Evolutionary conservation across 768 basidiomycete species (phyloP).

Genomic region (Auriculariales sp.): DNA sequence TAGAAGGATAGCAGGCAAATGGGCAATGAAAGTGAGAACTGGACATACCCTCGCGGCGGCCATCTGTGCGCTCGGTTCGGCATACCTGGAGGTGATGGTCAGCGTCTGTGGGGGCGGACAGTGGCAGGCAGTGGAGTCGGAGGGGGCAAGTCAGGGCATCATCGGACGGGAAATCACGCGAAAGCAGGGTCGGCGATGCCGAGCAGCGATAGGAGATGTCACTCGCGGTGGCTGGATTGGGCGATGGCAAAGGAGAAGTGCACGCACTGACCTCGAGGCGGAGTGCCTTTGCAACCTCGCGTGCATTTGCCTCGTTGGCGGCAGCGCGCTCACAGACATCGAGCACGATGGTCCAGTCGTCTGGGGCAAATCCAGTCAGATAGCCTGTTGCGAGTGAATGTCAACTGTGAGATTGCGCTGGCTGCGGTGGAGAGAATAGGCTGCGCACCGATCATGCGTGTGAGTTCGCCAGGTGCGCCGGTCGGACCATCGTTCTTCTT

Average conservation of each 20-base stretch:
- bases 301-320: conserved; percentile 53
- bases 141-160: no score
- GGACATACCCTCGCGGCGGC: conserved; percentile 56
- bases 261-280: conserved; percentile 68
- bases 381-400: conserved; percentile 4
- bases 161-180: no score
- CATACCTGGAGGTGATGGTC: conserved; percentile 37
- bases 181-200: no score
- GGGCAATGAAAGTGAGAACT: not conserved
- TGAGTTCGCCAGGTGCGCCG: conserved; percentile 9
- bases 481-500: conserved; percentile 5
- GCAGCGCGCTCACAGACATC: conserved; percentile 81
- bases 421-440: not conserved
- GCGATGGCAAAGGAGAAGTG: conserved; percentile 2
- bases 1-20: no score
- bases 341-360: conserved; percentile 69
- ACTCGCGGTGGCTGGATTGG: conserved; percentile 8
- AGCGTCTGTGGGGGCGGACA: no score
- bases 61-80: conserved; percentile 59
- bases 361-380: conserved; percentile 25
- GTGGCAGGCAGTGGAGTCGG: no score
- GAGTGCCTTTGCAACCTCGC: conserved; percentile 72
- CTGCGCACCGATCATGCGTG: conserved; percentile 9
- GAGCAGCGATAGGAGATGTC: no score
- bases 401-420: no score